A percentile compares a stretch with the other conserved stretches of the same genome.
phyloP scores from a whole-genome alignment of 2,329 filamentous ascomycete genomes.

The Xylariaceae sp. region DNA sequence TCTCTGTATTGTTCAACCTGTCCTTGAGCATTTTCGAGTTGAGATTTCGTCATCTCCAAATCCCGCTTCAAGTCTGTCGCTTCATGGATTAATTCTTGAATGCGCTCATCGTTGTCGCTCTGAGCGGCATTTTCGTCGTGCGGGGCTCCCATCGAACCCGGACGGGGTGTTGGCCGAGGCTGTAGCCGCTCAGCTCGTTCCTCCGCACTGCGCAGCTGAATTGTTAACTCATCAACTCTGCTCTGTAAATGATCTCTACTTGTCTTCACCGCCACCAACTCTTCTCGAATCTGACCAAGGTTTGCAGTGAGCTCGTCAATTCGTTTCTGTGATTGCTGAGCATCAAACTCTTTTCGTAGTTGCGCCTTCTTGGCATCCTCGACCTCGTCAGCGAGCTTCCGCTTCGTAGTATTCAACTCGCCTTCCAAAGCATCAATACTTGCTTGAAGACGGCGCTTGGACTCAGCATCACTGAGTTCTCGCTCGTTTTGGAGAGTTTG shows the following conservation, averaged over 20 bases:
- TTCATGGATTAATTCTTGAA: slow-evolving; percentile 77
- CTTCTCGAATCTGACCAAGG: slow-evolving; percentile 75
- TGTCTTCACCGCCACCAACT: slow-evolving; percentile 80
- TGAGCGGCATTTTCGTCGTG: slow-evolving; percentile 37
- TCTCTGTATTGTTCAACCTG: slow-evolving; percentile 84
- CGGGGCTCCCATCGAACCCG: slow-evolving; percentile 40
- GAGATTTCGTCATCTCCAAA: slow-evolving; percentile 71
- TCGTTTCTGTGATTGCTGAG: slow-evolving; percentile 79
- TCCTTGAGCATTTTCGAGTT: slow-evolving; percentile 73
- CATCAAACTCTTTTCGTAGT: slow-evolving; percentile 83
- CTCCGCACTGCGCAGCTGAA: slow-evolving; percentile 83
- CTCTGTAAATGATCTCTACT: slow-evolving; percentile 83
- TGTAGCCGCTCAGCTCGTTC: slow-evolving; percentile 79
- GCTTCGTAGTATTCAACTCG: slow-evolving; percentile 72
- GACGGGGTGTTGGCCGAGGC: slow-evolving; percentile 65
- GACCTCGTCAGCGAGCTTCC: slow-evolving; percentile 74
- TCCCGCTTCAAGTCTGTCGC: slow-evolving; percentile 82
- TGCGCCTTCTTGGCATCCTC: slow-evolving; percentile 81
- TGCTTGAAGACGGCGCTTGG: slow-evolving; percentile 69
- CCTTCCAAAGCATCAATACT: slow-evolving; percentile 74
- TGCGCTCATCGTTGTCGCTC: slow-evolving; percentile 53
- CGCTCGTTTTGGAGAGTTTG: slow-evolving; percentile 91
- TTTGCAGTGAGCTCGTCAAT: slow-evolving; percentile 86
- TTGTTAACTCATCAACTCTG: slow-evolving; percentile 80
- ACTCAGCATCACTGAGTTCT: slow-evolving; percentile 77